Conservation (phyloP, 2,329 filamentous ascomycete species). For the Ascosphaera apis region DNA sequence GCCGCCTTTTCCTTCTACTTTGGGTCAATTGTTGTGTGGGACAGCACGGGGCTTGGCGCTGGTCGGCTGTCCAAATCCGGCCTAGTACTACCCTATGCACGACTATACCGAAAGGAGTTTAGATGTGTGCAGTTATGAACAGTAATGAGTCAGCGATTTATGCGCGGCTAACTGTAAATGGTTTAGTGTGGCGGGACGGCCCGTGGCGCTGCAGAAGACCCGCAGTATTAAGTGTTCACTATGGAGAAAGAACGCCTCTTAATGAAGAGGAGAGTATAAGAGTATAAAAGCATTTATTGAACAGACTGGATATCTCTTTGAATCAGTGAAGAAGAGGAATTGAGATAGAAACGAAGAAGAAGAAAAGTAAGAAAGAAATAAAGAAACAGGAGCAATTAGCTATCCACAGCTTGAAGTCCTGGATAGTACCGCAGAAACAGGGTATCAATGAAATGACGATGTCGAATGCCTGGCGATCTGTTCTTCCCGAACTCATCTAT, state of each 20-base stretch:
- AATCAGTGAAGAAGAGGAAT: too few species aligned
- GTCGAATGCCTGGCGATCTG: slow-evolving; percentile 63
- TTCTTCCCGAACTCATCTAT: slow-evolving; percentile 53
- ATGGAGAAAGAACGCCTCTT: too few species aligned
- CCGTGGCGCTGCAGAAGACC: too few species aligned
- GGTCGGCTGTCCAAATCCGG: slow-evolving; percentile 20
- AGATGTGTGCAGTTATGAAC: too few species aligned
- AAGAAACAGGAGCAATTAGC: slow-evolving; percentile 13
- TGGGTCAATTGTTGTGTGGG: slow-evolving; percentile 15
- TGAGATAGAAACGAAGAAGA: not conserved
- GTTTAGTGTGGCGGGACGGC: too few species aligned
- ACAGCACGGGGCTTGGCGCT: too few species aligned
- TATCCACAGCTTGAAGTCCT: slow-evolving; percentile 24
- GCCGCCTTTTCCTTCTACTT: slow-evolving; percentile 8
- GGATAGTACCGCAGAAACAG: slow-evolving; percentile 54
- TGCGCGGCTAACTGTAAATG: too few species aligned
- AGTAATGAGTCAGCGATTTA: too few species aligned
- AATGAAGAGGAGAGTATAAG: too few species aligned
- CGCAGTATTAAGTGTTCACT: too few species aligned
- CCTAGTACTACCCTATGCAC: slow-evolving; percentile 18
- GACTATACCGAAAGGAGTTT: too few species aligned
- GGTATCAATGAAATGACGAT: slow-evolving; percentile 70
- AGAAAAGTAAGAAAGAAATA: not conserved
- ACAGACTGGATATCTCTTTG: not conserved
- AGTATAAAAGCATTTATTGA: not conserved